phyloP scores from a whole-genome alignment of 176 grass and related monocot genomes.

The Rhynchospora tenuis region DNA sequence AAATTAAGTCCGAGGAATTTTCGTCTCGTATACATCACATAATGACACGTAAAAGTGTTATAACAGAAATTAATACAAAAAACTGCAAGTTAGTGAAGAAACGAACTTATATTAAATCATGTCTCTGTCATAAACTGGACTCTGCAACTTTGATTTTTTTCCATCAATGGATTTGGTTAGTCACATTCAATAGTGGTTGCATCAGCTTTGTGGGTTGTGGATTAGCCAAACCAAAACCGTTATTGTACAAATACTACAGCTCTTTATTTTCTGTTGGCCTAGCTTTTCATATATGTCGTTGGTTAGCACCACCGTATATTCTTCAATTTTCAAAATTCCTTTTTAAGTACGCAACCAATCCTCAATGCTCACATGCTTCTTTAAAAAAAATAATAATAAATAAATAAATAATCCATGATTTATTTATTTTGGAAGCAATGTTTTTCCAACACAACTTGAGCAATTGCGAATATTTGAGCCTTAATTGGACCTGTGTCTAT shows the following conservation, averaged over 20 bases:
- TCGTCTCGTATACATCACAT: neutral
- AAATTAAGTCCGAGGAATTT: neutral
- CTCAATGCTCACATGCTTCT: neutral
- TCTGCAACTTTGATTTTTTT: neutral
- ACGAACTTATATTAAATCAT: neutral
- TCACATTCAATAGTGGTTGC: conserved; percentile 15
- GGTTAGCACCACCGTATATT: conserved; percentile 11
- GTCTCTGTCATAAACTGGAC: neutral
- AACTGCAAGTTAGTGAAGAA: neutral
- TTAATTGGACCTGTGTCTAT: no score
- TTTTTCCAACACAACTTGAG: no score
- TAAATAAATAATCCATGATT: neutral
- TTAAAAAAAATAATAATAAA: neutral
- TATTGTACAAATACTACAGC: neutral
- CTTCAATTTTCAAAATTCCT: neutral
- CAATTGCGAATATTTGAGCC: no score
- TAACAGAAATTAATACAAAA: neutral
- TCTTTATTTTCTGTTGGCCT: neutral
- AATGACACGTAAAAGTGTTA: neutral
- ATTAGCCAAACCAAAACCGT: neutral
- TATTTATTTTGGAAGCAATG: neutral
- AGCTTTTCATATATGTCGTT: neutral
- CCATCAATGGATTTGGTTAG: conserved; percentile 6
- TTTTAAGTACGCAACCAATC: neutral
- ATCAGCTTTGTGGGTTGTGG: neutral